Evolutionary conservation across 2,329 filamentous ascomycete species (phyloP), one percentile per base, ranked within the genome.

Genomic region (Cryphonectria parasitica): DNA sequence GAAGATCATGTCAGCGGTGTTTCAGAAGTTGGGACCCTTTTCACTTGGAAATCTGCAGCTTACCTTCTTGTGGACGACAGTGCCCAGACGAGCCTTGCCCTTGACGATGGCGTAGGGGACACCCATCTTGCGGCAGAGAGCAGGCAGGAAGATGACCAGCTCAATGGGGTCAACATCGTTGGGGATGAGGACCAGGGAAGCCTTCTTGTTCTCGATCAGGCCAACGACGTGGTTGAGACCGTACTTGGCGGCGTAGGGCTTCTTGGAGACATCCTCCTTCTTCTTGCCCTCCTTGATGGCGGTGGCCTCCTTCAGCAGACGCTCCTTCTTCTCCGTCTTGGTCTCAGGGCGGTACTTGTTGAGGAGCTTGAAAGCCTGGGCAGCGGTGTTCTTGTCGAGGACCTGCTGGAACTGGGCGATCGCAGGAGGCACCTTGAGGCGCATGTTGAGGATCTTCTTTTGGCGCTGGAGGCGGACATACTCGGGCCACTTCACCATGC

Each of bases 261-360:
- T 99, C 94, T 98, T 98, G 92, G 90, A 93, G 83, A 97, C 95
- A 80, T 97, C 95, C 90, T 99, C 97, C 93, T 98, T 98, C 93
- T 98, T 99, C 93, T 98, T 98, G 85, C 97, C 96, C 86, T 98
- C 95, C 83, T 94, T 91, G 83, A 99, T 90, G 80, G 96, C 97
- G 79, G 95, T 97, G 76, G 97, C 96, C 90, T 99, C 96, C 90
- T 97, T 94, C 84, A 93, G 90, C 76, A 99, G 89, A 87, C 96
- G 94, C 89, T 99, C 97, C 91, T 98, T 99, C 94, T 99, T 99
- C 92, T 98, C 95, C 79, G 89, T 87, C 91, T 98, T 98, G 85
- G 93, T 97, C 90, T 99, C 96, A 77, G 96, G 96, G 80, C 95
- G 94, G 92, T 99, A 99, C 90, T 99, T 99, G 93, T 97, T 97